These are phyloP conservation scores for Sphagnum tenellum DNA, from an alignment of 225 moss, liverwort and hornwort species.

Conservation along the genomic window DNA sequence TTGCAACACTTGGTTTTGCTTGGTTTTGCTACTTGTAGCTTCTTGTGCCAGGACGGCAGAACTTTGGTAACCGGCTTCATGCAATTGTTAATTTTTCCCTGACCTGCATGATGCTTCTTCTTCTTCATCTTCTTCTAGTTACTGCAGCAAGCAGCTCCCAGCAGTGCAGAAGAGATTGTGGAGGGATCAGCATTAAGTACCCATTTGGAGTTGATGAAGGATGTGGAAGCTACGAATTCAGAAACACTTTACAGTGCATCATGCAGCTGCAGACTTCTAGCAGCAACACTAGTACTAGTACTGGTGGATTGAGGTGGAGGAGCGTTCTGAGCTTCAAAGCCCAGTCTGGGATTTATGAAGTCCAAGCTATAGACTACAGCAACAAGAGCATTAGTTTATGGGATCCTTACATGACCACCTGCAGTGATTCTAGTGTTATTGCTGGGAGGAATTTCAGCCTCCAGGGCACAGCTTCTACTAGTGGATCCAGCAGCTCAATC, in stretches of 20 bases:
- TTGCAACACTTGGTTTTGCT: too few species aligned
- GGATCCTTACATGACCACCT: conserved; percentile 29
- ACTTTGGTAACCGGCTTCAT: too few species aligned
- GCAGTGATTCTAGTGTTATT: conserved; percentile 20
- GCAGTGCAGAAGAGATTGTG: conserved; percentile 16
- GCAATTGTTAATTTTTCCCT: too few species aligned
- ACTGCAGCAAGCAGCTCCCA: neutral
- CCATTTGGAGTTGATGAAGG: conserved; percentile 29
- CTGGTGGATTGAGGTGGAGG: too few species aligned
- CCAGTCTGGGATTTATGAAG: conserved; percentile 17
- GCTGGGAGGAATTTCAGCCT: conserved; percentile 18
- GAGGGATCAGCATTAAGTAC: conserved; percentile 13
- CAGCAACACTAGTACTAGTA: too few species aligned
- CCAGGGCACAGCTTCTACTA: neutral
- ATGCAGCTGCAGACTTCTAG: neutral
- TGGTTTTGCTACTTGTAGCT: too few species aligned
- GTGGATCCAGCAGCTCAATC: too few species aligned
- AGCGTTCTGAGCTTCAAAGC: conserved; percentile 10
- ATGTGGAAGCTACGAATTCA: conserved; percentile 25
- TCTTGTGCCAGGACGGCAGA: too few species aligned
- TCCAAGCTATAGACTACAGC: conserved; percentile 23
- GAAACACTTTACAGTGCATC: conserved; percentile 13
- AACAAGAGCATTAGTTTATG: conserved; percentile 9
- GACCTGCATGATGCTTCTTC: too few species aligned
- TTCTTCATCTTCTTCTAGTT: too few species aligned